Conservation (phyloP, 208 protist species). For the Trypanosoma congolense region DNA sequence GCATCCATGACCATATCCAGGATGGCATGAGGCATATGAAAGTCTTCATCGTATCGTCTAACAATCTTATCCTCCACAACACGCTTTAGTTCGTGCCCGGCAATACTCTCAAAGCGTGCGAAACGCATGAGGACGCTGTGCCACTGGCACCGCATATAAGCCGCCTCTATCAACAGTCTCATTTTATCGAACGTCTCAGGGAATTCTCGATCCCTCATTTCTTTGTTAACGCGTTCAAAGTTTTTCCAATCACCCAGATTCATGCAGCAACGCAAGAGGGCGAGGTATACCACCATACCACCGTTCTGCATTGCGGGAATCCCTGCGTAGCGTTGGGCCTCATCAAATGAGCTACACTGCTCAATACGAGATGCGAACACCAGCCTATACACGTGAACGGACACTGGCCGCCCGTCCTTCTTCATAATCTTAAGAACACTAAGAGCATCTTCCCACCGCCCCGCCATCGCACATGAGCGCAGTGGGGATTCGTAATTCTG, state of each 20-base stretch:
- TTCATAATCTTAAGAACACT: slow-evolving; percentile 43
- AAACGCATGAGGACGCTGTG: slow-evolving; percentile 61
- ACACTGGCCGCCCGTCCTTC: slow-evolving; percentile 47
- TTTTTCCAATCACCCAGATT: slow-evolving; percentile 46
- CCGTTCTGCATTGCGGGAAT: slow-evolving; percentile 31
- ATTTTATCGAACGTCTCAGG: slow-evolving; percentile 74
- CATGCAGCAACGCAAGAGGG: slow-evolving; percentile 58
- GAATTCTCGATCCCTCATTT: slow-evolving; percentile 54
- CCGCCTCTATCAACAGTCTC: slow-evolving; percentile 58
- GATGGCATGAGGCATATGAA: slow-evolving; percentile 38
- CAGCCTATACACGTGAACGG: slow-evolving; percentile 37
- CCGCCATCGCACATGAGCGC: slow-evolving; percentile 51
- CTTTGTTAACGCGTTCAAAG: slow-evolving; percentile 44
- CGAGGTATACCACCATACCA: slow-evolving; percentile 38
- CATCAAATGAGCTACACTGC: slow-evolving; percentile 21
- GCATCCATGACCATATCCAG: slow-evolving; percentile 62
- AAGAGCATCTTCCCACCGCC: slow-evolving; percentile 48
- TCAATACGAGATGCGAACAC: slow-evolving; percentile 42
- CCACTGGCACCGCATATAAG: slow-evolving; percentile 40
- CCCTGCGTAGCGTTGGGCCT: slow-evolving; percentile 33
- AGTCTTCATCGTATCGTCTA: slow-evolving; percentile 52
- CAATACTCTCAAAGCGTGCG: slow-evolving; percentile 57
- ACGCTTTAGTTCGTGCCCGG: slow-evolving; percentile 41
- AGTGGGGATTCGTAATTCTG: slow-evolving; percentile 72
- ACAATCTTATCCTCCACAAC: slow-evolving; percentile 38